Percentiles rank a stretch among this genome's conserved stretches.
These are phyloP conservation scores for Novymonas esmeraldas DNA, from an alignment of 208 protist species.

Conservation along the genomic window DNA sequence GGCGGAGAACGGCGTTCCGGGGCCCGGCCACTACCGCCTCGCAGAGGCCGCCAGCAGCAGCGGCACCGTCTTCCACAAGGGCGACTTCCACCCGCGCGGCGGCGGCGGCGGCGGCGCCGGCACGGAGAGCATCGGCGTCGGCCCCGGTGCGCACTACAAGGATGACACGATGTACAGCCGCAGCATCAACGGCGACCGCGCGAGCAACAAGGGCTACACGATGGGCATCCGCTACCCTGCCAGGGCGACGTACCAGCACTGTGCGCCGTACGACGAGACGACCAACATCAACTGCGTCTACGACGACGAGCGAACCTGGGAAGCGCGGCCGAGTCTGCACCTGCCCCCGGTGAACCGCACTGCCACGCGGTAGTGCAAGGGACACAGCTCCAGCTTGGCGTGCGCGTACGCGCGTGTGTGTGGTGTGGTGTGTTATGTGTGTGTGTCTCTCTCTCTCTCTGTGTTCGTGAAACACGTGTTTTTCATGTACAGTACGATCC, in stretches of 20 bases:
- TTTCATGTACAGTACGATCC: too few species aligned
- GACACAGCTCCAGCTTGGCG: not conserved
- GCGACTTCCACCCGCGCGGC: slow-evolving; percentile 62
- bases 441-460: too few species aligned
- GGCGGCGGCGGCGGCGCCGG: slow-evolving; percentile 13
- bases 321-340: slow-evolving; percentile 34
- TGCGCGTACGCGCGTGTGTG: not conserved
- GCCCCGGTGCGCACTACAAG: slow-evolving; percentile 62
- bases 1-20: slow-evolving; percentile 48
- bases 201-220: slow-evolving; percentile 57
- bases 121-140: slow-evolving; percentile 21
- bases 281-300: slow-evolving; percentile 88
- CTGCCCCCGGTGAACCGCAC: slow-evolving; percentile 17
- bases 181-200: slow-evolving; percentile 53
- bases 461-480: slow-evolving; percentile 10
- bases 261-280: slow-evolving; percentile 52
- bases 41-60: slow-evolving; percentile 12
- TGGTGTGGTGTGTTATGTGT: not conserved
- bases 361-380: slow-evolving; percentile 1
- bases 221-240: slow-evolving; percentile 82
- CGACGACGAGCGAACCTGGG: slow-evolving; percentile 69
- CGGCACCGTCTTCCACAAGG: slow-evolving; percentile 73
- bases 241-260: slow-evolving; percentile 74
- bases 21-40: slow-evolving; percentile 61
- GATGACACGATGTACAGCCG: slow-evolving; percentile 49